A percentile compares a stretch with the other conserved stretches of the same genome.
Evolutionary conservation across 345 rosid genomes (phyloP).

Genomic region (Citrus hindsii): DNA sequence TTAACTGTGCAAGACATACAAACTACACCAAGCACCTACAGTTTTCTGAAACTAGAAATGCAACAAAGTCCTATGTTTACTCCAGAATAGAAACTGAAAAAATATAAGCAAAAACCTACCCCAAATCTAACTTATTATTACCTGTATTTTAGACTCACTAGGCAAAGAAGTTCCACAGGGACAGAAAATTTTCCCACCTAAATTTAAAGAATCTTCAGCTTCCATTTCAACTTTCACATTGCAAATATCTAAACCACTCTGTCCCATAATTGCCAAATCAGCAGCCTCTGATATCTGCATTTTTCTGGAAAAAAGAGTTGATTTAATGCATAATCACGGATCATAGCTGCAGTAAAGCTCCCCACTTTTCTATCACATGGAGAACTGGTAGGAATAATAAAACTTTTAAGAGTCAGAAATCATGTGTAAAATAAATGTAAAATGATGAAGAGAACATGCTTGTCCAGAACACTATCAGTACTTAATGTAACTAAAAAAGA

Average conservation of each 20-base stretch:
- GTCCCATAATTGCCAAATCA: conserved; percentile 23
- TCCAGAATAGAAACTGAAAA: neutral
- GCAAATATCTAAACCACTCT: conserved; percentile 9
- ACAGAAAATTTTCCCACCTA: conserved; percentile 20
- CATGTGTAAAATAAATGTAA: neutral
- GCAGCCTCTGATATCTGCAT: conserved; percentile 29
- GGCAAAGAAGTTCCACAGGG: conserved; percentile 30
- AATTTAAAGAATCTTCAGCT: conserved; percentile 10
- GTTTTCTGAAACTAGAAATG: neutral
- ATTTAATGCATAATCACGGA: conserved; percentile 5
- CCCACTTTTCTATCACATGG: neutral
- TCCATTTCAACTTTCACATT: conserved; percentile 16
- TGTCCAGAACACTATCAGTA: neutral
- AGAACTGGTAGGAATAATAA: neutral
- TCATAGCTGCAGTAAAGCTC: neutral
- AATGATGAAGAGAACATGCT: neutral
- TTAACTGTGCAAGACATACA: neutral
- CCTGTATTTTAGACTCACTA: conserved; percentile 31
- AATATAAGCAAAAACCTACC: neutral
- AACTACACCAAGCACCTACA: neutral
- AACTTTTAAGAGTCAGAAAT: neutral
- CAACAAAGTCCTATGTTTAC: neutral
- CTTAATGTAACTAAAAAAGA: neutral
- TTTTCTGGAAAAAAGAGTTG: conserved; percentile 25
- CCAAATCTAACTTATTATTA: conserved; percentile 5